Base-by-base conservation (phyloP, 106 monocot genomes). In the Agapanthus africanus region DNA sequence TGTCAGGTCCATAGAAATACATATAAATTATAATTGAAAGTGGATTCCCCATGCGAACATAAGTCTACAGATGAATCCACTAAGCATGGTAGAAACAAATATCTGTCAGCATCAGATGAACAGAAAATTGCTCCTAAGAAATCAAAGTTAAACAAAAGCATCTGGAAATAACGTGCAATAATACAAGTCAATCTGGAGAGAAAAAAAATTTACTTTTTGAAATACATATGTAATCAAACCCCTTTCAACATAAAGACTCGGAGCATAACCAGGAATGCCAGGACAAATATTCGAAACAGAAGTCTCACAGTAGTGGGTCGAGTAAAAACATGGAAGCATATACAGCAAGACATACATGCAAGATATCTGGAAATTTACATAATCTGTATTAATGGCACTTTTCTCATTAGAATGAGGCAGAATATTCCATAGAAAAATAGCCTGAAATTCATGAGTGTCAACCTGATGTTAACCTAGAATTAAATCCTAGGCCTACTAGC, bases 41-140 rank as follows among this genome's bases (percentile, higher is more conserved):
- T 4, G 30, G 56, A 56, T 52, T 52, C 21, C 7, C 6, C 16
- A 44, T 2, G 4, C 21, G 52, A 10, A 23, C 4, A 52, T 0
- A 23, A 47, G 13, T 30, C 56, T 56, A 56, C 27, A 30, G 28
- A 30, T 11, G 28, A 28, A 11, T 52, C 28, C 26, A 56, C 2
- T 30, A 28, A 28, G 28, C 26, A 56, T 28, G 28, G 26, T 56
- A 23, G 56, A 28, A 28, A 28, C 56, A 56, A 11, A 28, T 56
- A 28, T 56, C 8, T 30, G 56, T 56, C 28, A 56, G 56, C 30
- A 23, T 56, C 56, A 56, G 56, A 28, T 56, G 56, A 30, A 56
- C 15, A 56, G 26, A 22, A 56, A 28, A 26, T 30, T 56, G 28
- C 26, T 9, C 56, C 30, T 1, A 51, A 23, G 51, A 22, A 28